Evolutionary conservation across 2,329 filamentous ascomycete genomes (phyloP).

Genomic region (Fusarium sp.): DNA sequence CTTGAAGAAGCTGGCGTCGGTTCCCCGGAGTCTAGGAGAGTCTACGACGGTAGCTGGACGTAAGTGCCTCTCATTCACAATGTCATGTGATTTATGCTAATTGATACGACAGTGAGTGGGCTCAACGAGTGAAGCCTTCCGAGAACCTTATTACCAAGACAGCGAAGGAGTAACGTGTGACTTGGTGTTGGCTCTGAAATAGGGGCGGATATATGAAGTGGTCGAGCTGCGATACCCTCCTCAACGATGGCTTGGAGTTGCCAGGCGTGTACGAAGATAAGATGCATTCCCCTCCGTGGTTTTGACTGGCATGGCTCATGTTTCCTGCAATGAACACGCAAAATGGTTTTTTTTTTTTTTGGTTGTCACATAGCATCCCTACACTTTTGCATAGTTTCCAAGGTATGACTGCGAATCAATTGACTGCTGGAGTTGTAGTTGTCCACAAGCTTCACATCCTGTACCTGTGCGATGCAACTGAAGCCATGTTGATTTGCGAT

Average conservation of each 20-base stretch:
- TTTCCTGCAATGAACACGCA: slow-evolving; percentile 24
- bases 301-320: slow-evolving; percentile 35
- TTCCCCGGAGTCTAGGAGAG: slow-evolving; percentile 69
- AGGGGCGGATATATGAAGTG: slow-evolving; percentile 30
- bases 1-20: slow-evolving; percentile 81
- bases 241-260: slow-evolving; percentile 43
- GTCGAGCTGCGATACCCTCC: slow-evolving; percentile 46
- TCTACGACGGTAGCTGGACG: slow-evolving; percentile 99
- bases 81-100: slow-evolving; percentile 12
- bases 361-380: slow-evolving; percentile 33
- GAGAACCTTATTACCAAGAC: slow-evolving; percentile 70
- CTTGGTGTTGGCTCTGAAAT: slow-evolving; percentile 21
- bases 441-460: not conserved
- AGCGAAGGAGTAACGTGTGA: slow-evolving; percentile 42
- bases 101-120: slow-evolving; percentile 67
- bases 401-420: slow-evolving; percentile 38
- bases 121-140: slow-evolving; percentile 68
- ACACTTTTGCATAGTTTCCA: slow-evolving; percentile 36
- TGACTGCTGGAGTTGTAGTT: slow-evolving; percentile 35
- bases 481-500: not conserved
- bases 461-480: not conserved
- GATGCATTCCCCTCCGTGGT: slow-evolving; percentile 40
- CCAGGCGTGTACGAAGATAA: slow-evolving; percentile 43
- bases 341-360: slow-evolving; percentile 21
- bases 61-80: slow-evolving; percentile 61